These are phyloP conservation scores for Lupinus albus DNA, from an alignment of 306 rosid species.

Conservation along the genomic window DNA sequence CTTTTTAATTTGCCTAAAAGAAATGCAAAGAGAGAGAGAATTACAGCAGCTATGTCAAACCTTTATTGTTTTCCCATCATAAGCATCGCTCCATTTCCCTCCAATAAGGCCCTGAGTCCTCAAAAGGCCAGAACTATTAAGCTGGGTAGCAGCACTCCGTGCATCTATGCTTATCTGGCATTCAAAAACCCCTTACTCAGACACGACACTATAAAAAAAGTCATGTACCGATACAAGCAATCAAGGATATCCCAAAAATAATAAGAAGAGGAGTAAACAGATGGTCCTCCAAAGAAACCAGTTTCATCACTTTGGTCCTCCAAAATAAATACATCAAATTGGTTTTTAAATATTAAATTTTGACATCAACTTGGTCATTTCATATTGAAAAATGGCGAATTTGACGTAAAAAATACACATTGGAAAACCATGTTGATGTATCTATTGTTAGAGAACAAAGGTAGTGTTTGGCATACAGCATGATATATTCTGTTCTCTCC, in stretches of 20 bases:
- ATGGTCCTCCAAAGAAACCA: too few relatives aligned
- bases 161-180: constrained; percentile 72
- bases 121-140: constrained; percentile 66
- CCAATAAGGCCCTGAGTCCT: constrained; percentile 93
- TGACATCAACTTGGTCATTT: constrained; percentile 4
- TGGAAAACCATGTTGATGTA: not conserved
- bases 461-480: too few relatives aligned
- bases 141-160: constrained; percentile 58
- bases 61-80: constrained; percentile 81
- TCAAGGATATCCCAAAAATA: not conserved
- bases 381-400: not conserved
- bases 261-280: not conserved
- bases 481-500: too few relatives aligned
- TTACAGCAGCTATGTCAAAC: constrained; percentile 43
- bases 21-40: not conserved
- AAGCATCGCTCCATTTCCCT: constrained; percentile 87
- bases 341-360: not conserved
- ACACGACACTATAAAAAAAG: not conserved
- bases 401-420: not conserved
- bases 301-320: not conserved
- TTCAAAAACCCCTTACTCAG: constrained; percentile 39
- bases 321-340: constrained; percentile 15
- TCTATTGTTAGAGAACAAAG: not conserved
- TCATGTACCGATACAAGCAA: constrained; percentile 18
- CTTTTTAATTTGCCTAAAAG: constrained; percentile 14